Percentiles rank a stretch among this genome's conserved stretches.
These are phyloP conservation scores for Sporothrix luriei DNA, from an alignment of 2,329 filamentous ascomycete genomes.

Conservation along the genomic window DNA sequence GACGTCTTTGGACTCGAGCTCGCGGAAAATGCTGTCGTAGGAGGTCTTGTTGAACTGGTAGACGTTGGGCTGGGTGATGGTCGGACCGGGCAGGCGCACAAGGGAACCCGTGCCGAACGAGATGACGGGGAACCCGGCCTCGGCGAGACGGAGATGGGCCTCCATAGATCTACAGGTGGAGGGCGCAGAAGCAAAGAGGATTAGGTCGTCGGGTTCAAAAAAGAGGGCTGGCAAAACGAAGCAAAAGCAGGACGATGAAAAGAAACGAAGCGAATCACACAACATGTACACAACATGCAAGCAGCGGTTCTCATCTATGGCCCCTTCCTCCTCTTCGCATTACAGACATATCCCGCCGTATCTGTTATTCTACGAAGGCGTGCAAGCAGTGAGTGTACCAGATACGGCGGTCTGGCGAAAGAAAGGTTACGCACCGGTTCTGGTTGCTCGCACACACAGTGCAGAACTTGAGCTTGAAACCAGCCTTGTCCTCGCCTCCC, in stretches of 20 bases:
- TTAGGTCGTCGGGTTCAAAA: not conserved
- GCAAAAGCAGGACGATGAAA: not conserved
- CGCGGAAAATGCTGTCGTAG: constrained; percentile 91
- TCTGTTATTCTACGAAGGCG: constrained; percentile 17
- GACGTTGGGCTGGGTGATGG: constrained; percentile 90
- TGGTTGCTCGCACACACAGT: constrained; percentile 99
- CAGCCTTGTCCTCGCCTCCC: constrained; percentile 55
- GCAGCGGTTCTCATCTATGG: not conserved
- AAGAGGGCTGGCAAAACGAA: not conserved
- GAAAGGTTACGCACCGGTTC: constrained; percentile 68
- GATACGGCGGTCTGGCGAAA: not conserved
- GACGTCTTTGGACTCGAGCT: constrained; percentile 82
- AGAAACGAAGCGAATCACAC: not conserved
- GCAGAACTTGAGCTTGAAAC: constrained; percentile 91
- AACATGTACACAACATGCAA: not conserved
- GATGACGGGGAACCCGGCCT: constrained; percentile 89
- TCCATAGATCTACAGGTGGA: constrained; percentile 76
- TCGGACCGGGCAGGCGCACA: constrained; percentile 88
- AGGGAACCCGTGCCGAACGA: constrained; percentile 96
- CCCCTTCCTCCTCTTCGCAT: not conserved
- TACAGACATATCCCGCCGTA: not conserved
- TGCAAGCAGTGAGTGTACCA: not conserved
- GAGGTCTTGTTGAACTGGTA: constrained; percentile 98
- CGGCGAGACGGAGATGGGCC: constrained; percentile 89
- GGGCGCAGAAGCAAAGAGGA: not conserved